phyloP scores from a whole-genome alignment of 768 basidiomycete species.

The Lactarius sp. region DNA sequence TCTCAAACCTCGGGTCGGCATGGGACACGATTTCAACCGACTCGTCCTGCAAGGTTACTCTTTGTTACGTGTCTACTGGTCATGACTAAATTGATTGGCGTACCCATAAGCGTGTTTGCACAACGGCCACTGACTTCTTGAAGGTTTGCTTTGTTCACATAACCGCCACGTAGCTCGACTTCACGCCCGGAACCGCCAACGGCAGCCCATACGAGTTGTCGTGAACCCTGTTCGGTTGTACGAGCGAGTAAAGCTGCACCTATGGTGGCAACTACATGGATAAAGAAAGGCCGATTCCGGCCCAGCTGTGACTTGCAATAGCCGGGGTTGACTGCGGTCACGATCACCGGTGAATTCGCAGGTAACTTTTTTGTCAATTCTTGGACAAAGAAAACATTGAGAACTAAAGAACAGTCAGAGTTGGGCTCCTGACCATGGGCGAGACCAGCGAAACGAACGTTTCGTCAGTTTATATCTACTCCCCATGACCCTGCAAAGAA shows the following conservation, averaged over 20 bases:
- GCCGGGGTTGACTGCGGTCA: constrained; percentile 19
- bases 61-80: background rate
- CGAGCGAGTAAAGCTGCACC: background rate
- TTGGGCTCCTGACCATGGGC: background rate
- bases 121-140: constrained; percentile 9
- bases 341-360: constrained; percentile 18
- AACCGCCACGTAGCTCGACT: constrained; percentile 9
- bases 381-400: constrained; percentile 20
- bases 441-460: constrained; percentile 2
- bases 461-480: constrained; percentile 17
- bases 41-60: constrained; percentile 8
- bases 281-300: background rate
- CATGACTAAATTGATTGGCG: background rate
- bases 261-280: background rate
- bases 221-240: constrained; percentile 15
- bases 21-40: constrained; percentile 14
- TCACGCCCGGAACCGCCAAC: constrained; percentile 15
- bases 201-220: constrained; percentile 21
- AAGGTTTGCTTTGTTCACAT: constrained; percentile 4
- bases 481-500: constrained; percentile 8
- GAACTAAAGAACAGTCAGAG: background rate
- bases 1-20: constrained; percentile 10
- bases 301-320: constrained; percentile 16
- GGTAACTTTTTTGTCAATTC: constrained; percentile 23
- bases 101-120: constrained; percentile 19